Percentiles rank a stretch among this genome's conserved stretches.
Conservation (phyloP, 2,329 filamentous ascomycete species). For the Monosporascus ibericus region DNA sequence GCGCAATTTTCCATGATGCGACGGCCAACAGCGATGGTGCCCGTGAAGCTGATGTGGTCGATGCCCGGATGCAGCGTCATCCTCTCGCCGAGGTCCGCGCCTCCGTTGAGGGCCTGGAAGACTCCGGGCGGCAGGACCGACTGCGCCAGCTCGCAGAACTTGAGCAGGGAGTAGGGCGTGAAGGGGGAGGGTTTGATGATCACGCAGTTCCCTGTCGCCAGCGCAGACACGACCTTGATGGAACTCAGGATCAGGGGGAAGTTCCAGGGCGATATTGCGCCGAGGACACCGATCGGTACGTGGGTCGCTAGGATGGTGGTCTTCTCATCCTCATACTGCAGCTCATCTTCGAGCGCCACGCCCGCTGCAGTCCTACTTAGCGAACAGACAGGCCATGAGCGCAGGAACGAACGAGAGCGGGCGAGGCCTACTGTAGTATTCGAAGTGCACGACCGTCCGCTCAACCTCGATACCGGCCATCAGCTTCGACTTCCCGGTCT, state of each 20-base stretch:
- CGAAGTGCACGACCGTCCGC: slow-evolving; percentile 29
- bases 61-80: slow-evolving; percentile 49
- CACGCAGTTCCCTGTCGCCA: slow-evolving; percentile 48
- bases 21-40: slow-evolving; percentile 45
- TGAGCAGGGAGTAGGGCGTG: slow-evolving; percentile 47
- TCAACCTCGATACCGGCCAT: slow-evolving; percentile 33
- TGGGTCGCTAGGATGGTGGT: slow-evolving; percentile 35
- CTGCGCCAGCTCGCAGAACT: slow-evolving; percentile 44
- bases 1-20: slow-evolving; percentile 43
- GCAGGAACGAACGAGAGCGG: background rate
- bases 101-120: slow-evolving; percentile 48
- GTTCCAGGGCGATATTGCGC: slow-evolving; percentile 57
- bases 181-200: slow-evolving; percentile 55
- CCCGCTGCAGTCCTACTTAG: slow-evolving; percentile 14
- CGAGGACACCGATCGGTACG: slow-evolving; percentile 42
- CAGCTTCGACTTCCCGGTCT: slow-evolving; percentile 44
- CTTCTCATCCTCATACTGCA: slow-evolving; percentile 40
- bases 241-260: slow-evolving; percentile 42
- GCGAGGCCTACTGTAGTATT: slow-evolving; percentile 28
- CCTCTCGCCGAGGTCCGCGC: slow-evolving; percentile 45
- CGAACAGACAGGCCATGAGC: background rate
- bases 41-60: slow-evolving; percentile 54
- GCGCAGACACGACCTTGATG: slow-evolving; percentile 44
- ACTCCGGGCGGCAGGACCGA: slow-evolving; percentile 49
- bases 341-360: slow-evolving; percentile 36